Evolutionary conservation across 2,329 filamentous ascomycete genomes (phyloP), one percentile per base, ranked within the genome.

Genomic region (Fusarium sp.): DNA sequence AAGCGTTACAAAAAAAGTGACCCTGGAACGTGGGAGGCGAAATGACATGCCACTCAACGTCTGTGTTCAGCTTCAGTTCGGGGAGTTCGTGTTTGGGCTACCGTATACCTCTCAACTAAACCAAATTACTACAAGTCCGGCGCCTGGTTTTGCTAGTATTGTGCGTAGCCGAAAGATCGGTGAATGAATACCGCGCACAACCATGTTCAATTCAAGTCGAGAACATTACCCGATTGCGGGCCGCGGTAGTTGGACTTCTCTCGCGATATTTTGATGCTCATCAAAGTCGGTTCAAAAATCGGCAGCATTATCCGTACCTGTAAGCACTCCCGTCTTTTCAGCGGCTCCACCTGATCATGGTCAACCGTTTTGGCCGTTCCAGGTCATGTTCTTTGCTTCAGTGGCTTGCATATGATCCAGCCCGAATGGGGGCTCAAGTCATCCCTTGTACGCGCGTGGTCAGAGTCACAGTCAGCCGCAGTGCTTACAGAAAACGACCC

Each of bases 31-130:
- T 48, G 47, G 46, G 47, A 52, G 56, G 49, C 57, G 34, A 34
- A 38, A 25, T 38, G 46, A 41, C 43, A 34, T 36, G 25, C 47
- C 35, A 41, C 29, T 22, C 19, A 61, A 43, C 45, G 39, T 44
- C 48, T 47, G 24, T 15, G 41, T 43, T 48, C 57, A 50, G 39
- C 39, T 38, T 19, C 40, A 36, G 57, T 9, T 65, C 62, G 62
- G 62, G 62, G 62, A 65, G 62, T 66, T 63, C 35, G 52, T 54
- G 38, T 24, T 28, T 48, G 41, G 51, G 35, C 31, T 25, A 32
- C n/a, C n/a, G n/a, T n/a, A n/a, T 39, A 29, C 7, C 48, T 53
- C 25, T 62, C 15, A 44, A 29, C 61, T 63, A 63, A 10, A 52
- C 62, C 55, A 29, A 25, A 59, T 65, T 22, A 3, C 29, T 35